Base-by-base conservation (phyloP, 441 rosid genomes). In the Eutrema salsugineum region DNA sequence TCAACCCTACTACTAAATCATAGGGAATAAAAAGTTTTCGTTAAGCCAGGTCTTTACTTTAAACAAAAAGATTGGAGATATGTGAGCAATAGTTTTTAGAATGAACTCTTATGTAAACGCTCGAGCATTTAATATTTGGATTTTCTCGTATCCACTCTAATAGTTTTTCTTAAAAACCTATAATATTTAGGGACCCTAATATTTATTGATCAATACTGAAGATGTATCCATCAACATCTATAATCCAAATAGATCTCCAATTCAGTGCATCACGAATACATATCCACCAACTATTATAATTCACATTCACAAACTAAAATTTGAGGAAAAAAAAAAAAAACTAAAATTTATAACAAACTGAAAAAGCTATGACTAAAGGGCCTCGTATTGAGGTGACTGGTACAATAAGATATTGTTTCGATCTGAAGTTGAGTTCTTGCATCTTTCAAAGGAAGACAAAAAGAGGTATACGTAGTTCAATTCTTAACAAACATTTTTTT, bases 261-360 rank as follows among this genome's bases (percentile, higher is more conserved):
- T n/a, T 49, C 39, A 66, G 66, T 73, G 77, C 61, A 66, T 48
- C 77, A 48, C 44, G 48, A 48, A 48, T 66, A 57, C 38, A 66
- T 19, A 47, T 19, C 72, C 71, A 57, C 67, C 72, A 57, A 57
- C 8, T 53, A 53, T n/a, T 48, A 57, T 19, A 28, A 57, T 20
- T 14, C 46, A 49, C 50, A 46, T 64, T 56, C 11, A n/a, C 11
- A 27, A 22, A 22, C 9, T 35, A 15, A 63, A 8, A 8, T 28
- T 70, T 28, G n/a, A n/a, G n/a, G n/a, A n/a, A n/a, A n/a, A n/a
- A n/a, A n/a, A n/a, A n/a, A n/a, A n/a, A n/a, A 27, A 22, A 22
- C 9, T 35, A 15, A 63, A 8, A 8, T 28, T 70, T 28, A 12
- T 5, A 8, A 43, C n/a, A 20, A 15, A 22, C 10, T 50, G n/a